A percentile compares a stretch with the other conserved stretches of the same genome.
Evolutionary conservation across 768 basidiomycete genomes (phyloP).

Genomic region (Leucogyrophana mollusca): DNA sequence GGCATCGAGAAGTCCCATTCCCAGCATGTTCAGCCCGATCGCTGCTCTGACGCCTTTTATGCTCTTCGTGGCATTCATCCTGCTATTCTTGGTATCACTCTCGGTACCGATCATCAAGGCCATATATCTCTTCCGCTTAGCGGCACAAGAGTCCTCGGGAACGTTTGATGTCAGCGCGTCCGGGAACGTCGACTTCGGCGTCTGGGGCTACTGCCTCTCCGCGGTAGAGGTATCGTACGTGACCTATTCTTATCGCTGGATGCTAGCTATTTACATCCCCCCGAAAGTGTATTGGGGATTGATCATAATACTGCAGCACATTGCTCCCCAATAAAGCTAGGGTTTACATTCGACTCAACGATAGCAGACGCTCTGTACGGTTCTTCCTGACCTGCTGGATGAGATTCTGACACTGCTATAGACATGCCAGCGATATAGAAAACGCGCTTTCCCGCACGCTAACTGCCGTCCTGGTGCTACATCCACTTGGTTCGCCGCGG

Average conservation of each 20-base stretch:
- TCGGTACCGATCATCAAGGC: conserved; percentile 58
- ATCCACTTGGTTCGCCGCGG: conserved; percentile 46
- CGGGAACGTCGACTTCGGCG: conserved; percentile 49
- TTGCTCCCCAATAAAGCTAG: conserved; percentile 50
- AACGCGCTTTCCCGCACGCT: conserved; percentile 42
- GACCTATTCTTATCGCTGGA: too few relatives aligned
- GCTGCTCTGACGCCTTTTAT: conserved; percentile 43
- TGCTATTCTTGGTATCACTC: conserved; percentile 61
- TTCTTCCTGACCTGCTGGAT: conserved; percentile 10
- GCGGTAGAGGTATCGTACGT: conserved; percentile 38
- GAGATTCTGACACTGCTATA: conserved; percentile 15
- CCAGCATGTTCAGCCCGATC: too few relatives aligned
- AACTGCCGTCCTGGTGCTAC: conserved; percentile 51
- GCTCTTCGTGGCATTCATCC: conserved; percentile 52
- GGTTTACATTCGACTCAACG: conserved; percentile 53
- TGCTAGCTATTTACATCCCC: background rate
- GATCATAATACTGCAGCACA: conserved; percentile 33
- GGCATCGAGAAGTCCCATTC: too few relatives aligned
- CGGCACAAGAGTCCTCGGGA: conserved; percentile 31
- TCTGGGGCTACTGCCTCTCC: conserved; percentile 64
- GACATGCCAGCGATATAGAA: conserved; percentile 34
- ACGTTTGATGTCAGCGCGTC: conserved; percentile 34
- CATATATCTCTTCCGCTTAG: conserved; percentile 55
- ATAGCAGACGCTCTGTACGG: conserved; percentile 47
- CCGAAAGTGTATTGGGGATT: conserved; percentile 41